Percentiles rank a stretch among this genome's conserved stretches.
phyloP scores from a whole-genome alignment of 176 grass and related monocot genomes.

The Calamus simplicifolius region DNA sequence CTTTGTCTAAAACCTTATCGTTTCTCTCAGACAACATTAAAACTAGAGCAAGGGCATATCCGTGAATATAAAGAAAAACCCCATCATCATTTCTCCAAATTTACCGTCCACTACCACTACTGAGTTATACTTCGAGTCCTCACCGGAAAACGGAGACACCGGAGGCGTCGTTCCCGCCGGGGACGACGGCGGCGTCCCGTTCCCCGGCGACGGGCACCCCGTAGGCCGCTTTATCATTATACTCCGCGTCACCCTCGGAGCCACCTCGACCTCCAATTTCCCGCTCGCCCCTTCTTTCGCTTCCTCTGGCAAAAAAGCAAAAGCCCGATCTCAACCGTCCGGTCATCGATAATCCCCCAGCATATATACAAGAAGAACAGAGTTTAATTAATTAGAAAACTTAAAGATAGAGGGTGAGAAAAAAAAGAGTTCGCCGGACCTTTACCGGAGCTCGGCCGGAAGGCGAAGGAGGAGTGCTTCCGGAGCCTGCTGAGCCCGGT shows the following conservation, averaged over 20 bases:
- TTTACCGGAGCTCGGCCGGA: constrained; percentile 47
- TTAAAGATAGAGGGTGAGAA: background rate
- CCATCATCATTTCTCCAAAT: constrained; percentile 6
- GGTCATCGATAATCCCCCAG: background rate
- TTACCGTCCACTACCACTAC: background rate
- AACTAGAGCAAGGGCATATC: no score
- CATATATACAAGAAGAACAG: no score
- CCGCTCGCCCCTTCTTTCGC: constrained; percentile 25
- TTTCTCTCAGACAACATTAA: no score
- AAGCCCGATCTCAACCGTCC: constrained; percentile 4
- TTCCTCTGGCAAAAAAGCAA: constrained; percentile 29
- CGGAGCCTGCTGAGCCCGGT: constrained; percentile 82
- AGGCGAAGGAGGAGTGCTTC: constrained; percentile 29
- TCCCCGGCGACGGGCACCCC: constrained; percentile 55
- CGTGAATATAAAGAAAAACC: constrained; percentile 1
- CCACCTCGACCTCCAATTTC: constrained; percentile 32
- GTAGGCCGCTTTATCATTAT: constrained; percentile 98
- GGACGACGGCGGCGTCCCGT: constrained; percentile 58
- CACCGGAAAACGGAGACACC: constrained; percentile 74
- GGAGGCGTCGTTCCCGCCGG: constrained; percentile 57
- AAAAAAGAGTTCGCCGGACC: no score
- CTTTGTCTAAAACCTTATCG: no score
- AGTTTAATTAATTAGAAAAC: no score
- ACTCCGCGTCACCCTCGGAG: constrained; percentile 74
- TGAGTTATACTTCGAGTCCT: constrained; percentile 2